Base-by-base conservation (phyloP, 805 yeast genomes). In the Metschnikowia similis region DNA sequence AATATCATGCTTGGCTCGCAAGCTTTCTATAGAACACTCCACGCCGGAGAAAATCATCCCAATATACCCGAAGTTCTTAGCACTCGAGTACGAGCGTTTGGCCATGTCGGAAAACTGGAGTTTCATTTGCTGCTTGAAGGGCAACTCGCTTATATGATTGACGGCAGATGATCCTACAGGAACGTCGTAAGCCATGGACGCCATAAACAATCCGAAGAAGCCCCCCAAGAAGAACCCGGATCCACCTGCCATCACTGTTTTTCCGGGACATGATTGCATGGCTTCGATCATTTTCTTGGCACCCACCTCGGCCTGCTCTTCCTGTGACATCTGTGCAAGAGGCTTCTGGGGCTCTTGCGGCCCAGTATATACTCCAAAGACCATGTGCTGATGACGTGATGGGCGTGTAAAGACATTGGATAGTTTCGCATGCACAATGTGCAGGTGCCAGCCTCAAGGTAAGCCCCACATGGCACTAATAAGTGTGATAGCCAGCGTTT, bases 181-280 rank as follows among this genome's bases (percentile, higher is more conserved):
- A 1, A 87, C 89, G 67, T 88, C 96, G 63, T 87, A 89, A 0
- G 91, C 82, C 83, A 69, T 79, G 10, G 83, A 79, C 1, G 94
- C 92, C 97, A 92, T 94, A 73, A 92, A 90, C 44, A 94, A 71
- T 54, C 98, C 97, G 67, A 92, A 90, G 51, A 91, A 87, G 53
- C 97, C 98, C 70, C 98, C 98, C 35, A 92, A 81, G 35, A 85
- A 91, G 69, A 89, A 92, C 21, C 98, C 98, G 11, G 96, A 84
- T 17, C 85, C 97, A 53, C 97, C 98, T 29, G 96, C 86, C 76
- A 91, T 83, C 26, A 78, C 84, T 0, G 96, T 82, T 65, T 94
- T 92, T 16, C 97, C 98, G 0, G 97, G 97, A 71, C 99, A 92
- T 6, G 96, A 87, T 56, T 85, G 80, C 90, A 91, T 89, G 68